Base-by-base conservation (phyloP, 225 moss, liverwort and hornwort species). In the Climacium dendroides region DNA sequence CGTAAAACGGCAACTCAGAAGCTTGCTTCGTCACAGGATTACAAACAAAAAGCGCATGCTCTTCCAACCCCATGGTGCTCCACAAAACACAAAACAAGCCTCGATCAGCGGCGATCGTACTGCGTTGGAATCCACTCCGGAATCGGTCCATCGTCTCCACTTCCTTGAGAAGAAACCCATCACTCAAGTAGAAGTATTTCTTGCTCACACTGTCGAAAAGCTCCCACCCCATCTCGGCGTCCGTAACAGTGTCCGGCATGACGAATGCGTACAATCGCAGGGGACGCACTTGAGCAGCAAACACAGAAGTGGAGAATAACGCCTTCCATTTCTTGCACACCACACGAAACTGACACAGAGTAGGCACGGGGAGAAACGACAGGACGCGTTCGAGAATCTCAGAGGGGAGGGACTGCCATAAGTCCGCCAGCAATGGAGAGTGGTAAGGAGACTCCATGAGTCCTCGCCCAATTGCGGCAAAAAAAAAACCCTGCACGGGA, bases 251-350 rank as follows among this genome's bases (percentile, higher is more conserved):
- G 78, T 91, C 91, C 19, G 91, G 89, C 89, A 91, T 89, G 34
- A 91, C 85, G 55, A 91, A 91, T 13, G 86, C 79, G 61, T 91
- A 91, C 4, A 80, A 60, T 37, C 86, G 12, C 84, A 24, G 70
- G 1, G 89, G 84, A 10, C 61, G 70, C 7, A 73, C 85, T 74
- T 89, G 85, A 1, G 89, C 39, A 13, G 86, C 79, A 45, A 91
- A 91, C 26, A 78, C 61, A 43, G 88, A 43, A 8, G 79, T 45
- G 5, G 79, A 74, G 37, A 88, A 66, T 15, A 91, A 62, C 16
- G 52, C 88, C 61, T 91, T 89, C 90, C 91, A 93, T 61, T 79
- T 87, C 87, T 90, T 91, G 80, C 91, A 93, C 13, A 93, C 91
- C 9, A 41, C 74, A 30, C 92, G 89, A 48, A 89, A 89, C 85